Evolutionary conservation across 2,329 filamentous ascomycete genomes (phyloP), one percentile per base, ranked within the genome.

Genomic region (Colletotrichum tropicale): DNA sequence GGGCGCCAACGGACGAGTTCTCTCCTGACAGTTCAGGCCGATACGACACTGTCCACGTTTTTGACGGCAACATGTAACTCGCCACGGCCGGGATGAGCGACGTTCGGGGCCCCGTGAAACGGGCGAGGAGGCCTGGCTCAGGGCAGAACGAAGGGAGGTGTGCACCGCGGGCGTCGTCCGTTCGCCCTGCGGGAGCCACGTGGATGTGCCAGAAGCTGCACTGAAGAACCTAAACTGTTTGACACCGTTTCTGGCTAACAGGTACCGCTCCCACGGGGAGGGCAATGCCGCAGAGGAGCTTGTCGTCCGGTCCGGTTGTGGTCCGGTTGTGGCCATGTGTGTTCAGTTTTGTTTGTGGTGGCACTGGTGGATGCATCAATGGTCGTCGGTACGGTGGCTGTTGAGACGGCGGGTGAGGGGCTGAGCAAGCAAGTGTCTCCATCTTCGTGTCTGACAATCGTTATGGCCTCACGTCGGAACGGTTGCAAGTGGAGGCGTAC

Each of bases 221-320:
- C 36, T 62, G 70, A 75, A 72, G 55, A 75, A 75, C 69, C 55
- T 75, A 62, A 75, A 72, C 55, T 70, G 38, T 75, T 62, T 52
- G 55, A 43, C 38, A 62, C 68, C 72, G 52, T 62, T 62, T 71
- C 36, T 52, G 32, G 56, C 56, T 32, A 21, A 21, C 13, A 48
- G 10, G 24, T 21, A 36, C 55, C 70, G 30, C 38, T 43, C 30
- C 55, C 28, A 38, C 18, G 65, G 66, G 56, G 56, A 43, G 56
- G 26, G 30, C 34, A 32, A 34, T 30, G 28, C 58, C 13, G 36
- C 21, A 55, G n/a, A 55, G 15, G 28, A 55, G 70, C 38, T 28
- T 64, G 61, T 61, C 28, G 21, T 32, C 36, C 34, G 38, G 8
- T 62, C n/a, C 32, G 64, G 8, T 32, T 9, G 18, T 15, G 43